Conservation (phyloP, 345 rosid species). For the Mangifera indica region DNA sequence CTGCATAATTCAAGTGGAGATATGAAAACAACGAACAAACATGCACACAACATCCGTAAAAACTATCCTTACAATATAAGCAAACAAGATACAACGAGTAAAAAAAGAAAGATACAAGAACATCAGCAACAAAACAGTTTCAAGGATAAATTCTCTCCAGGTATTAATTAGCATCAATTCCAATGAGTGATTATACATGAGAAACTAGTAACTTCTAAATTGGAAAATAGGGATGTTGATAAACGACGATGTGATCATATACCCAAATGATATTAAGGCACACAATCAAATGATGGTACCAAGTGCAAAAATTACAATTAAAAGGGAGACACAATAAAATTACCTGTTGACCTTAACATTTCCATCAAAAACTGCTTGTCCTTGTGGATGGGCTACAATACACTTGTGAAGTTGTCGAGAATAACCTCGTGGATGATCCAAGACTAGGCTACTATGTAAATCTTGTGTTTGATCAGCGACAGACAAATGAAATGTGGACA, state of each 20-base stretch:
- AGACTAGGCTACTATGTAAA: constrained; percentile 72
- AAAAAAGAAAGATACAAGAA: neutral
- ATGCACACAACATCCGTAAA: neutral
- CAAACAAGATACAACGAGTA: neutral
- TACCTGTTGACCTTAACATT: constrained; percentile 87
- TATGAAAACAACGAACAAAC: neutral
- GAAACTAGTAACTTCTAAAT: too few species aligned
- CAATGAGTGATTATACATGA: too few species aligned
- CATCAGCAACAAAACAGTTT: too few species aligned
- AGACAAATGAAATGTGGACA: constrained; percentile 77
- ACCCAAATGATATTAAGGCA: neutral
- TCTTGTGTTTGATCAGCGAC: constrained; percentile 78
- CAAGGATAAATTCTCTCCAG: too few species aligned
- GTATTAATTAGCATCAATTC: neutral
- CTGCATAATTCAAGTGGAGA: constrained; percentile 30
- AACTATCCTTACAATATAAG: neutral
- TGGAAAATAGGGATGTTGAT: neutral
- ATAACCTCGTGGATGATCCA: constrained; percentile 89
- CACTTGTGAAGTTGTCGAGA: constrained; percentile 89
- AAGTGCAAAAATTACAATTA: neutral
- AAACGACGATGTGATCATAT: neutral
- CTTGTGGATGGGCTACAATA: constrained; percentile 83
- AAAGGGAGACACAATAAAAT: neutral
- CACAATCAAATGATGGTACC: neutral
- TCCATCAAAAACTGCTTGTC: constrained; percentile 96